A percentile compares a stretch with the other conserved stretches of the same genome.
phyloP scores from a whole-genome alignment of 2,329 filamentous ascomycete species.

The Coniochaeta ligniaria region DNA sequence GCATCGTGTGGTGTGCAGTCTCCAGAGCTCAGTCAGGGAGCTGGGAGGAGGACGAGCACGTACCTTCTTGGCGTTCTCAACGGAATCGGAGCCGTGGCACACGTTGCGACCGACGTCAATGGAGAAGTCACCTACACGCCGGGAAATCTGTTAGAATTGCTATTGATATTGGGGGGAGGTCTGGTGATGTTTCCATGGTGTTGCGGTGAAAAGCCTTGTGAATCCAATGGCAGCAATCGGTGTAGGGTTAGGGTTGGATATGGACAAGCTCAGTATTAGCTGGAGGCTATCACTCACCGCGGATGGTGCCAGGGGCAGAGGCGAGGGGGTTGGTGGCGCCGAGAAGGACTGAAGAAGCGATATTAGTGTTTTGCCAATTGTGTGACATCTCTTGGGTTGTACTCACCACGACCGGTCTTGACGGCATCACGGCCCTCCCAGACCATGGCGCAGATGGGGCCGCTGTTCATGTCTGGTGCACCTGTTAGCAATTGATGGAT shows the following conservation, averaged over 20 bases:
- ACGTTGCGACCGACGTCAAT: slow-evolving; percentile 15
- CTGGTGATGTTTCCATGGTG: too few species aligned
- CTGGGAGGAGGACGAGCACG: neutral
- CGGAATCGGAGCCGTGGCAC: slow-evolving; percentile 97
- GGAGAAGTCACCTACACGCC: neutral
- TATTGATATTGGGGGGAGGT: neutral
- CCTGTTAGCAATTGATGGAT: slow-evolving; percentile 1
- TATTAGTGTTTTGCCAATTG: neutral
- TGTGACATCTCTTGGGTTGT: neutral
- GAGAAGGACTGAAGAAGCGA: slow-evolving; percentile 59
- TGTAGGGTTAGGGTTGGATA: too few species aligned
- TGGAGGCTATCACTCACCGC: slow-evolving; percentile 42
- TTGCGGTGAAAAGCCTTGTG: too few species aligned
- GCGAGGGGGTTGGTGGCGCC: slow-evolving; percentile 98
- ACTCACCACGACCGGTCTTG: slow-evolving; percentile 90
- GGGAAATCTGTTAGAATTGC: neutral
- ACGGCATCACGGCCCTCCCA: slow-evolving; percentile 99
- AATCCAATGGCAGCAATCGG: too few species aligned
- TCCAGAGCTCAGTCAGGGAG: too few species aligned
- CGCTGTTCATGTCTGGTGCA: slow-evolving; percentile 81
- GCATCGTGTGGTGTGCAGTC: neutral
- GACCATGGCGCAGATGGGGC: slow-evolving; percentile 98
- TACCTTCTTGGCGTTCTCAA: slow-evolving; percentile 95
- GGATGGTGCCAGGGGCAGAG: slow-evolving; percentile 95
- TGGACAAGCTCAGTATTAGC: too few species aligned